These are phyloP conservation scores for Acorus gramineus DNA, from an alignment of 106 monocot species.

Conservation along the genomic window DNA sequence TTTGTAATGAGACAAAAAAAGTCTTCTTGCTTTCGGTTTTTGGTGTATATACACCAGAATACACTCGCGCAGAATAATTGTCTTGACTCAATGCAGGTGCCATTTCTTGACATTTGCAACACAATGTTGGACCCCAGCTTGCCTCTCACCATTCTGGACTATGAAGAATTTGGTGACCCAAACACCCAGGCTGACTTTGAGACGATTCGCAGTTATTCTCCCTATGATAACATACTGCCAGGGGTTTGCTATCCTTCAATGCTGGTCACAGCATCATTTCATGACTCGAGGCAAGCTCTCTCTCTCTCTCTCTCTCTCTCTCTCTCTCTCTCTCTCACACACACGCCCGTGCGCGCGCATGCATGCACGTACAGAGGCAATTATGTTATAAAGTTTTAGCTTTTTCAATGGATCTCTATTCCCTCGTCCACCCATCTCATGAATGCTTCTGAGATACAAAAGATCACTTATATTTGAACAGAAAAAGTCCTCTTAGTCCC, in stretches of 20 bases:
- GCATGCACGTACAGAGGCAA: no score
- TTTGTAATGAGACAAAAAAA: no score
- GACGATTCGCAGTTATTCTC: slow-evolving; percentile 64
- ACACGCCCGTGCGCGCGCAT: no score
- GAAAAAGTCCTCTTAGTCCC: no score
- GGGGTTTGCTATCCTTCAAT: slow-evolving; percentile 52
- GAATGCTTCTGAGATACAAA: no score
- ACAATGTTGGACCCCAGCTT: slow-evolving; percentile 81
- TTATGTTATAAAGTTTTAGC: no score
- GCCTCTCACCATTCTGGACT: slow-evolving; percentile 83
- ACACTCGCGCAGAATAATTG: neutral
- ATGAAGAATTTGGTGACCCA: slow-evolving; percentile 96
- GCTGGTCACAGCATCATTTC: slow-evolving; percentile 72
- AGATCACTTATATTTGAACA: no score
- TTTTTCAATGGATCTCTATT: no score
- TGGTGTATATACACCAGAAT: no score
- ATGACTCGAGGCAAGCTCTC: slow-evolving; percentile 65
- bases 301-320: neutral
- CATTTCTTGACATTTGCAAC: slow-evolving; percentile 92
- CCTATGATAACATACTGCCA: slow-evolving; percentile 69
- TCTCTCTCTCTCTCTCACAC: neutral
- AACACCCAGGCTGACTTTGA: slow-evolving; percentile 49
- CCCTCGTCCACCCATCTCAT: no score
- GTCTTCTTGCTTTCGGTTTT: no score
- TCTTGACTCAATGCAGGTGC: slow-evolving; percentile 51